Evolutionary conservation across 2,329 filamentous ascomycete species (phyloP).

Genomic region (Claviceps sp.): DNA sequence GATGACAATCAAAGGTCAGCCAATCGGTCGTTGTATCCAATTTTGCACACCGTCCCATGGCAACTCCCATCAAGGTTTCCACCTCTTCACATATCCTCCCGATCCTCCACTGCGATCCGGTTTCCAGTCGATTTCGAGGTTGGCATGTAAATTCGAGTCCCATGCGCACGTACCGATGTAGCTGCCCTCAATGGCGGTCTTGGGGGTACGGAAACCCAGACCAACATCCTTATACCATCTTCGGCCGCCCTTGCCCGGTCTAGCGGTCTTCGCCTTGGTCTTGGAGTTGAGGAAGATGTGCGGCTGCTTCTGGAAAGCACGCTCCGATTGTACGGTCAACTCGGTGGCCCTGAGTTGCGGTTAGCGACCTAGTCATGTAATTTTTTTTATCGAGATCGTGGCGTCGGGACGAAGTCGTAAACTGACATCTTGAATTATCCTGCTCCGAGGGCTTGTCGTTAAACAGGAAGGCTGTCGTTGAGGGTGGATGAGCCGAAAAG

Average conservation of each 20-base stretch:
- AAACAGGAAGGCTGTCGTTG: conserved; percentile 24
- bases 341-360: conserved; percentile 74
- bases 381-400: neutral
- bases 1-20: conserved; percentile 1
- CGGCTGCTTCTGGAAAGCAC: conserved; percentile 99
- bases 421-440: conserved; percentile 32
- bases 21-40: neutral
- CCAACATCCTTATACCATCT: conserved; percentile 99
- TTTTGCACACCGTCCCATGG: neutral
- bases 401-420: conserved; percentile 4
- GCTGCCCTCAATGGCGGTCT: conserved; percentile 94
- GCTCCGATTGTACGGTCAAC: conserved; percentile 99
- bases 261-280: conserved; percentile 70
- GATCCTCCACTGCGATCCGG: neutral
- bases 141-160: neutral
- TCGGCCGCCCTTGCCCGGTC: conserved; percentile 82
- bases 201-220: conserved; percentile 97
- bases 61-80: neutral
- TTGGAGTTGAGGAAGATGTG: conserved; percentile 99
- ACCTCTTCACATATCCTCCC: neutral
- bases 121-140: conserved; percentile 7
- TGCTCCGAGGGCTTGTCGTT: conserved; percentile 25
- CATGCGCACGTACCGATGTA: conserved; percentile 80
- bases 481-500: conserved; percentile 21
- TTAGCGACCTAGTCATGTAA: conserved; percentile 15